Conservation (phyloP, 78 protist genomes). For the Dictyostelium firmibasis region DNA sequence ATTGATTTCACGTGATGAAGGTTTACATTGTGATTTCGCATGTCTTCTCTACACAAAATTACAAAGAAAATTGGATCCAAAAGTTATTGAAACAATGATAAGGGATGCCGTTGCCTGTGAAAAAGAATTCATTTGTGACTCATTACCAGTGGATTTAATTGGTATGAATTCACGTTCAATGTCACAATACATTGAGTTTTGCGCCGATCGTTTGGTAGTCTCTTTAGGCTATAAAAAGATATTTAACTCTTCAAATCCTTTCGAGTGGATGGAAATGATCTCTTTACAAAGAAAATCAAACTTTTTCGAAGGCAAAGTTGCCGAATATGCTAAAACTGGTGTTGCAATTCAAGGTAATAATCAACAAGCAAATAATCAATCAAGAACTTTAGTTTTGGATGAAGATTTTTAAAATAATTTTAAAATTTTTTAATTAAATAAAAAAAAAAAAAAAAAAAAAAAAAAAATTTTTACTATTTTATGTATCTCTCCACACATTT, state of each 20-base stretch:
- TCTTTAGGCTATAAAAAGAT: conserved; percentile 91
- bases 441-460: not conserved
- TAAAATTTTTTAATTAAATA: too few relatives aligned
- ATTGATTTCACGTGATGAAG: conserved; percentile 98
- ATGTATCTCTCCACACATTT: too few relatives aligned
- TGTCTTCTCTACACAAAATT: conserved; percentile 93
- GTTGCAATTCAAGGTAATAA: conserved; percentile 59
- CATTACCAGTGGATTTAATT: conserved; percentile 97
- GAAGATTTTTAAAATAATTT: conserved; percentile 74
- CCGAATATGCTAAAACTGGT: conserved; percentile 96
- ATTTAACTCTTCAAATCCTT: conserved; percentile 95
- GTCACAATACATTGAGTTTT: conserved; percentile 97
- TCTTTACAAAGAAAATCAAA: conserved; percentile 98
- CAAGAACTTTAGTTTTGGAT: conserved; percentile 39
- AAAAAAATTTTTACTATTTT: not conserved
- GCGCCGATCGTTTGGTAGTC: conserved; percentile 96
- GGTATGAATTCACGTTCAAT: conserved; percentile 97
- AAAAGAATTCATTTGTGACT: conserved; percentile 93
- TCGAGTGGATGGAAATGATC: conserved; percentile 99
- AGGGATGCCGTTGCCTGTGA: conserved; percentile 96
- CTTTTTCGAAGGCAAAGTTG: conserved; percentile 98
- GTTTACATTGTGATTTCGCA: conserved; percentile 98
- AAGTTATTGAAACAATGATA: conserved; percentile 78
- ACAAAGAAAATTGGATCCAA: conserved; percentile 19
- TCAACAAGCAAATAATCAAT: not conserved